phyloP scores from a whole-genome alignment of 2,329 filamentous ascomycete species.

The Fusarium longipes region DNA sequence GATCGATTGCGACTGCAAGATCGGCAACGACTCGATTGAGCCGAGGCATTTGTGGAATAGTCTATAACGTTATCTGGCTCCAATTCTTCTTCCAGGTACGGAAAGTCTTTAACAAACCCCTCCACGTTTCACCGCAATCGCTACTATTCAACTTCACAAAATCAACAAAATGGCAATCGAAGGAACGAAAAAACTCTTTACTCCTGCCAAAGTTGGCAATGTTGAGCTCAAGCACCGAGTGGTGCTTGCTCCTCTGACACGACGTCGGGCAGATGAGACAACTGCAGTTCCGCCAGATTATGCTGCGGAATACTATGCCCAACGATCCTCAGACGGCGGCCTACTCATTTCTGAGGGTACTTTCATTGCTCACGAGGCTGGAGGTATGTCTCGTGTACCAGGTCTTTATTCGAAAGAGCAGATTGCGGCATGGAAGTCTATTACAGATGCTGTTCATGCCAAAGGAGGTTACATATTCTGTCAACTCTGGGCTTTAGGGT shows the following conservation, averaged over 20 bases:
- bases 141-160: neutral
- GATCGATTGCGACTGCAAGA: neutral
- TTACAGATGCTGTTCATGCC: constrained; percentile 72
- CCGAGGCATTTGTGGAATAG: constrained; percentile 23
- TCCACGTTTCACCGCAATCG: neutral
- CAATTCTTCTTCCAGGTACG: neutral
- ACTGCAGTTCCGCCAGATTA: constrained; percentile 40
- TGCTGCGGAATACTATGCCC: constrained; percentile 60
- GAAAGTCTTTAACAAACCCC: neutral
- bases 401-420: constrained; percentile 69
- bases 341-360: constrained; percentile 60
- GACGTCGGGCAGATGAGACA: constrained; percentile 59
- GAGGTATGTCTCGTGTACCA: constrained; percentile 46
- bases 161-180: constrained; percentile 16
- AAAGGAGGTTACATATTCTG: constrained; percentile 70
- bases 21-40: neutral
- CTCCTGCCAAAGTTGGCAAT: constrained; percentile 55
- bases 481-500: constrained; percentile 73
- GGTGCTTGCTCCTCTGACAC: constrained; percentile 68
- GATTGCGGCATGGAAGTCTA: constrained; percentile 67
- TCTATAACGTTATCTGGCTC: neutral
- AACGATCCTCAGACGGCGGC: constrained; percentile 58
- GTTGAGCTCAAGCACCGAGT: constrained; percentile 56
- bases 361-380: constrained; percentile 52
- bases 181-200: constrained; percentile 53